Base-by-base conservation (phyloP, 208 protist genomes). In the Entamoeba moshkovskii region DNA sequence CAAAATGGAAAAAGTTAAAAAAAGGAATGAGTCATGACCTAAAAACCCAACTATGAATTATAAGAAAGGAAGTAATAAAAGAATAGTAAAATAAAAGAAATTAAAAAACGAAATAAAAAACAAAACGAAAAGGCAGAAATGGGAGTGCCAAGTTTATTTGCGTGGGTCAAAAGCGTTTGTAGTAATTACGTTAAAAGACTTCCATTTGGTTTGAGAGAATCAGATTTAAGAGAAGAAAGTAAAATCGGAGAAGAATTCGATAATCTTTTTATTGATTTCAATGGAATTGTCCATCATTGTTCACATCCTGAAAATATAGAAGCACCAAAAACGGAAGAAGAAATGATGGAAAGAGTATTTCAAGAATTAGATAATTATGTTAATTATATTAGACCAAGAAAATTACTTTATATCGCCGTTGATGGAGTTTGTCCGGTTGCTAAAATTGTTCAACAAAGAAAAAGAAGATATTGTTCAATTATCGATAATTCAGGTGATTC, bases 371-470 rank as follows among this genome's bases (percentile, higher is more conserved):
- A 96, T 42, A 44, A 38, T n/a, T 66, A 95, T 66, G 46, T 96
- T 46, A 49, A 93, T 92, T n/a, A 94, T 13, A 92, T 93, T 15
- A 45, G 85, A 25, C 95, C 95, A 18, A 1, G 46, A 22, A 95
- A 94, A 52, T 92, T 95, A n/a, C 25, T 95, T 1, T 95, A 95
- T 92, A 92, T 96, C 49, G 93, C 92, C 22, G 92, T 95, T 52
- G 95, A 95, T 93, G 95, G 95, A 44, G 93, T 95, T 44, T 94
- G 91, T 52, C 94, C 94, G 16, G 59, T 94, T 48, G 95, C 95
- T 45, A 96, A 96, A 52, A 95, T 96, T 73, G 95, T 95, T 47
- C 95, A 96, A 93, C 95, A 96, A 93, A 85, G 95, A 5, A 47
- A 92, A 45, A 85, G 95, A 5, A 93, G 95, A 45, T 96, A 93